phyloP scores from a whole-genome alignment of 371 early-diverging fungal genomes.

The Batkoa obscura region DNA sequence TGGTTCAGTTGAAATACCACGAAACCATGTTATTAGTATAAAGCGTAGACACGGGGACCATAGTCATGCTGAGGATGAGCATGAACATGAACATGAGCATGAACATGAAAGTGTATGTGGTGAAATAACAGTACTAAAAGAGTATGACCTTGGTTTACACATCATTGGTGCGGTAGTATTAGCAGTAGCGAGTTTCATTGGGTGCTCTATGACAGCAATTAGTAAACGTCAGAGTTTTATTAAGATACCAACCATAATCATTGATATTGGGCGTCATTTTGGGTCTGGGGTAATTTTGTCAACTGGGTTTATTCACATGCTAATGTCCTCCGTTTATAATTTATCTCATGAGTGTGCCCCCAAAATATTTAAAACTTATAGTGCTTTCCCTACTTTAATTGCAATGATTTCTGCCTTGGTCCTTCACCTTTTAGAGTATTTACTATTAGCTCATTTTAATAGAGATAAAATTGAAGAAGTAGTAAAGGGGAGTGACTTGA shows the following conservation, averaged over 20 bases:
- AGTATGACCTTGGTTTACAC: slow-evolving; percentile 28
- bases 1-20: too few species aligned
- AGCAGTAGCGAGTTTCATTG: slow-evolving; percentile 18
- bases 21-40: background rate
- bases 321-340: slow-evolving; percentile 19
- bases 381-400: slow-evolving; percentile 24
- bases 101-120: slow-evolving; percentile 8
- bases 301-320: slow-evolving; percentile 53
- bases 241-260: background rate
- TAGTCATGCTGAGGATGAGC: slow-evolving; percentile 11
- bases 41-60: slow-evolving; percentile 5
- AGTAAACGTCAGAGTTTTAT: background rate
- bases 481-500: slow-evolving; percentile 9
- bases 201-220: background rate
- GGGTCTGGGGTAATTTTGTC: slow-evolving; percentile 64
- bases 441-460: slow-evolving; percentile 6
- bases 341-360: slow-evolving; percentile 22
- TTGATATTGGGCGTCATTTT: slow-evolving; percentile 26
- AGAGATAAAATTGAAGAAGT: slow-evolving; percentile 2
- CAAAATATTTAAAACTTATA: slow-evolving; percentile 16
- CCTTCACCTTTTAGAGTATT: slow-evolving; percentile 14
- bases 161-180: slow-evolving; percentile 34
- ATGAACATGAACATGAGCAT: background rate
- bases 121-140: slow-evolving; percentile 10
- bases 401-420: slow-evolving; percentile 27